Percentiles rank a stretch among this genome's conserved stretches.
Evolutionary conservation across 1,139 yeast species (phyloP).

Genomic region (Candida sojae): DNA sequence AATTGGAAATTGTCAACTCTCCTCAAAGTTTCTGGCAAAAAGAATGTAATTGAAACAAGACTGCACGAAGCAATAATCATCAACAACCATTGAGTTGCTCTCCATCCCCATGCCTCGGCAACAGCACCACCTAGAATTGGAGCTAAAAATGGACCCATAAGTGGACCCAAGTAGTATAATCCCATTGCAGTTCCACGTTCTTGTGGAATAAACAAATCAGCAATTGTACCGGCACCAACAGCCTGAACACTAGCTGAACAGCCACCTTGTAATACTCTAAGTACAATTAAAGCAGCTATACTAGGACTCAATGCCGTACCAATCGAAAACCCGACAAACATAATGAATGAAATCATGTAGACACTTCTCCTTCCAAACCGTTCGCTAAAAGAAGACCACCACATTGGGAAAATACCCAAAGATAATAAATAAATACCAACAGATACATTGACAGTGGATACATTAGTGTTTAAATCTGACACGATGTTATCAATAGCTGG

Average conservation of each 20-base stretch:
- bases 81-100: constrained; percentile 87
- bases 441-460: constrained; percentile 67
- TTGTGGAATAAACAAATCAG: constrained; percentile 68
- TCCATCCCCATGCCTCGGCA: constrained; percentile 77
- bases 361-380: constrained; percentile 72
- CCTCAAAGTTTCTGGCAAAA: constrained; percentile 77
- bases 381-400: constrained; percentile 89
- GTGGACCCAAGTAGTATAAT: constrained; percentile 75
- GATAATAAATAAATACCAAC: constrained; percentile 78
- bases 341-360: constrained; percentile 64
- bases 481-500: constrained; percentile 74
- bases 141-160: constrained; percentile 77
- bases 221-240: constrained; percentile 87
- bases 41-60: constrained; percentile 49
- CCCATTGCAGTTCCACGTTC: constrained; percentile 84
- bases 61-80: constrained; percentile 66
- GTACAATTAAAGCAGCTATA: constrained; percentile 63
- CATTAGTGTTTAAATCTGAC: constrained; percentile 53
- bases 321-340: constrained; percentile 66
- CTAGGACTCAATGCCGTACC: constrained; percentile 71
- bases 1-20: constrained; percentile 53
- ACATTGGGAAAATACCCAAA: constrained; percentile 77
- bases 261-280: constrained; percentile 76
- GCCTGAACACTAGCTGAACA: constrained; percentile 86
- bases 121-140: constrained; percentile 84